phyloP scores from a whole-genome alignment of 1,284 basidiomycete species.

The Trametes sp. region DNA sequence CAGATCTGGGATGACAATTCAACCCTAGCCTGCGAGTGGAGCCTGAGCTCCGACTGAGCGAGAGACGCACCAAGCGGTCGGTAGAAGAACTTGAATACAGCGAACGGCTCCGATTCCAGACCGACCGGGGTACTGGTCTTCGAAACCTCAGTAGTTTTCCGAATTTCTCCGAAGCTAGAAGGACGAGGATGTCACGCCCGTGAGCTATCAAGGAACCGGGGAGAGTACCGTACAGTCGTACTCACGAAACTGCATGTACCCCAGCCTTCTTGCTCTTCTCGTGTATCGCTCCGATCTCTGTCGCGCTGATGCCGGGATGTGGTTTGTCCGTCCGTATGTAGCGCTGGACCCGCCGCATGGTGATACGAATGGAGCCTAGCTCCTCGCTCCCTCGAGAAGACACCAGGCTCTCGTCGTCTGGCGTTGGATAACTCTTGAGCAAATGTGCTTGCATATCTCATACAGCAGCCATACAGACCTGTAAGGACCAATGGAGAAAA shows the following conservation, averaged over 20 bases:
- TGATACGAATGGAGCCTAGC: neutral
- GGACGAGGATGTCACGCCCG: too few relatives aligned
- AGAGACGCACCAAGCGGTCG: neutral
- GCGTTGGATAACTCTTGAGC: too few relatives aligned
- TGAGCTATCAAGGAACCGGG: neutral
- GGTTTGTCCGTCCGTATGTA: neutral
- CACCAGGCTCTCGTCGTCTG: neutral
- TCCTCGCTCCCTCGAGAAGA: neutral
- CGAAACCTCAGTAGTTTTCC: neutral
- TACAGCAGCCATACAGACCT: neutral
- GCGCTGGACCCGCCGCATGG: neutral
- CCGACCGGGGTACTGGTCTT: neutral
- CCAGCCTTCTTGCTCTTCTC: slow-evolving; percentile 33
- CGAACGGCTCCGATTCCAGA: neutral
- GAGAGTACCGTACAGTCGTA: neutral
- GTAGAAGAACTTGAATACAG: neutral
- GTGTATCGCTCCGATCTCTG: slow-evolving; percentile 22
- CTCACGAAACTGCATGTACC: slow-evolving; percentile 27
- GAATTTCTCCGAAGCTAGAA: slow-evolving; percentile 3
- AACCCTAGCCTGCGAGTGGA: neutral
- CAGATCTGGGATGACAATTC: neutral
- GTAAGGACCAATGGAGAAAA: slow-evolving; percentile 5
- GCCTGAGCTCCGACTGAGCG: neutral
- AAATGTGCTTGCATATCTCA: too few relatives aligned
- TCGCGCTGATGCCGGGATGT: neutral